Evolutionary conservation across 805 yeast species (phyloP), one percentile per base, ranked within the genome.

Genomic region (Yamadazyma insecticola): DNA sequence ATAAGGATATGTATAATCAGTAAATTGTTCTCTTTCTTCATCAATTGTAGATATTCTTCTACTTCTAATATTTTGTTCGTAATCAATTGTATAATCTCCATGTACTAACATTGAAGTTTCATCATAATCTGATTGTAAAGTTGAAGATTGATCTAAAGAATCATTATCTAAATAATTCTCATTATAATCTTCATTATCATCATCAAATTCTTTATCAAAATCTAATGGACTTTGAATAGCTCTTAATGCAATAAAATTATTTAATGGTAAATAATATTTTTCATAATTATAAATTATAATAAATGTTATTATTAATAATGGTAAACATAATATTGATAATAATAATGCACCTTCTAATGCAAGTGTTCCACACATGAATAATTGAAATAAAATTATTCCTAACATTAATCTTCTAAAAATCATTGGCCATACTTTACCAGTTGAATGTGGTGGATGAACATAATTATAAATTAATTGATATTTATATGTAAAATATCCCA

Each of bases 361-460:
- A 26, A 76, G 52, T 0, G 81, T 72, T 9, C 83, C 82, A 49
- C 75, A 66, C 79, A 76, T 76, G 40, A 76, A 75, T n/a, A 76
- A 47, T 38, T 76, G 81, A 43, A 76, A 70, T 22, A 76, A 60
- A 8, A 76, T 51, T 26, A 75, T 51, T 1, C 82, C 83, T 18
- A 76, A 47, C 33, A 76, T 67, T 18, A 75, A 60, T 30, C 83
- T 51, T 34, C 77, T 57, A 40, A 75, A 74, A 5, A 76, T 73
- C 55, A 76, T 70, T 3, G 80, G 80, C 83, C 83, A 76, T 3
- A 74, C 78, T 44, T 74, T 74, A 4, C 83, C 83, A 0, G 82
- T 76, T 10, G 80, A 73, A 49, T 76, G 81, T 15, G 75, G 78
- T 1, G 80, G 77, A 43, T 76, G 82, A 16, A 76, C 79, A 60